Evolutionary conservation across 768 basidiomycete genomes (phyloP).

Genomic region (Fomitopsis serialis): DNA sequence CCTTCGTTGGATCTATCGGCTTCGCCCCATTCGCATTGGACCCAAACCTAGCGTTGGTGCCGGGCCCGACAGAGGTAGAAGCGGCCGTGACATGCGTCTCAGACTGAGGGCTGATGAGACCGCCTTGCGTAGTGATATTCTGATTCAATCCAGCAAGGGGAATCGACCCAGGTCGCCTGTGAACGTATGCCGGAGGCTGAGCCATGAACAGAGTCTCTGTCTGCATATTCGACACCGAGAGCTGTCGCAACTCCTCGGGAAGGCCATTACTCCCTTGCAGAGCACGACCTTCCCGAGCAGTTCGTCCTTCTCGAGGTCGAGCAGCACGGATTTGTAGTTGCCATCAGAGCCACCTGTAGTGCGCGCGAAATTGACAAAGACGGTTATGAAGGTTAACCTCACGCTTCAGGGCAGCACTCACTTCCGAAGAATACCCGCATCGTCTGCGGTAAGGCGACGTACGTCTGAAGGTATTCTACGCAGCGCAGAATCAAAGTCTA

Average conservation of each 20-base stretch:
- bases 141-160: constrained; percentile 23
- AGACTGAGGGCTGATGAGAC: constrained; percentile 65
- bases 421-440: constrained; percentile 70
- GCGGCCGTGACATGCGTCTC: constrained; percentile 30
- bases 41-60: constrained; percentile 1
- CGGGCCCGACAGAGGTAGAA: constrained; percentile 13
- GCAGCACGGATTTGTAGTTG: constrained; percentile 52
- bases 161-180: constrained; percentile 44
- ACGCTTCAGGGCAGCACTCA: constrained; percentile 22
- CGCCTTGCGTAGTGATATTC: constrained; percentile 44
- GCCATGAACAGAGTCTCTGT: constrained; percentile 47
- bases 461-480: constrained; percentile 67
- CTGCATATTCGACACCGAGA: constrained; percentile 47
- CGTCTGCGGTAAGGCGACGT: constrained; percentile 68
- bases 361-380: constrained; percentile 5
- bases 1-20: constrained; percentile 50
- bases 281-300: constrained; percentile 63
- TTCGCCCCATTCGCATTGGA: constrained; percentile 19
- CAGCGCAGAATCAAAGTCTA: not conserved
- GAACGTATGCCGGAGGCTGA: constrained; percentile 33
- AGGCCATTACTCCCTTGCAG: constrained; percentile 44
- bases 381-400: not conserved
- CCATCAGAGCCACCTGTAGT: constrained; percentile 50
- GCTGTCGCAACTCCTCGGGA: constrained; percentile 38
- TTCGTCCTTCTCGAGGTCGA: constrained; percentile 52